Base-by-base conservation (phyloP, 2,329 filamentous ascomycete species). In the Diaporthe destruens region DNA sequence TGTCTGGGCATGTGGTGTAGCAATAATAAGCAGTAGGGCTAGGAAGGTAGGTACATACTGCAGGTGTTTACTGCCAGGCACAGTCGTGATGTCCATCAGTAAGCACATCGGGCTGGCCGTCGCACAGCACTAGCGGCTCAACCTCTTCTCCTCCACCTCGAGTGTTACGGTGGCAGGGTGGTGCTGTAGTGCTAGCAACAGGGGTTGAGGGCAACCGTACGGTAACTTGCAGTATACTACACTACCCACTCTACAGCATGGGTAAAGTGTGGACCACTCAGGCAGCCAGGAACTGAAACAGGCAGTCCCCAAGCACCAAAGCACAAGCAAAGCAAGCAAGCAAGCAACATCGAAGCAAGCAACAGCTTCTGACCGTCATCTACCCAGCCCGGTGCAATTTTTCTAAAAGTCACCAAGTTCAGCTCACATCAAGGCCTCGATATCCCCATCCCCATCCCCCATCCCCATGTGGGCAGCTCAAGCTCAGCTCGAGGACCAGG, bases 21-120 rank as follows among this genome's bases (percentile, higher is more conserved):
- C 55, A 59, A 11, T 44, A 59, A 47, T 5, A 29, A 29, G 42
- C 57, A 63, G 39, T 59, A 65, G 59, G 59, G 57, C 57, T 65
- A 34, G 56, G 36, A 9, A 36, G 34, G 34, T 36, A 36, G 7
- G 11, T 36, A 36, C 34, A 9, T 36, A 29, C 29, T 29, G 5
- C 29, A 3, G 29, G 29, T 29, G 2, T 36, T 11, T 36, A 36
- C 34, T 36, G 55, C 34, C 55, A 57, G 55, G 55, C 32, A 39
- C 55, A 39, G 11, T 20, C 20, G 56, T 25, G 12, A 9, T 18
- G 44, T 65, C 44, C 29, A 34, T 51, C 47, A 53, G 47, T 66
- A 51, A 66, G 61, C 61, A 66, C 8, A 36, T 66, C 61, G 61
- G 61, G 29, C 47, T 66, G 61, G 29, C 44, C 32, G 61, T 66